A percentile compares a stretch with the other conserved stretches of the same genome.
Evolutionary conservation across 208 protist species (phyloP).

Genomic region (Crithidia fasciculata): DNA sequence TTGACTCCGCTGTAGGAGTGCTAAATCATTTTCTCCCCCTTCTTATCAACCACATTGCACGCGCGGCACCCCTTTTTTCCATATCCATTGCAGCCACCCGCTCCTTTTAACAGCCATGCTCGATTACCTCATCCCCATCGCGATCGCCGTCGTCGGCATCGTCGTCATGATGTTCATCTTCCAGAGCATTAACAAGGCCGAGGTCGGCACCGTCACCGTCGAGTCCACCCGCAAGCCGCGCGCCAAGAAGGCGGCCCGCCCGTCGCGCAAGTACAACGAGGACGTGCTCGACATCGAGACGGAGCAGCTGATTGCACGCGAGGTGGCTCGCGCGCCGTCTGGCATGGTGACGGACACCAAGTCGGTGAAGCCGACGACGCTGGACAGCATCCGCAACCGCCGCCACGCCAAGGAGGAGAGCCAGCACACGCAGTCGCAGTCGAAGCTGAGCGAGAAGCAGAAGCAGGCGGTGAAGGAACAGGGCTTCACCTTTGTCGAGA

Average conservation of each 20-base stretch:
- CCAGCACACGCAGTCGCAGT: conserved; percentile 11
- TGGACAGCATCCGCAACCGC: conserved; percentile 50
- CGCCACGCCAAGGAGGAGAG: conserved; percentile 35
- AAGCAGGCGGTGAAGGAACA: conserved; percentile 48
- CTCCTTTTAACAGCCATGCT: conserved; percentile 35
- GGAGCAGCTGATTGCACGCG: conserved; percentile 71
- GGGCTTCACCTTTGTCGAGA: conserved; percentile 55
- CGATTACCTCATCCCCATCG: conserved; percentile 76
- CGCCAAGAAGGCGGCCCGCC: conserved; percentile 38
- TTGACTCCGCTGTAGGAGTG: conserved; percentile 5
- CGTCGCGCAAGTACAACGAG: conserved; percentile 47
- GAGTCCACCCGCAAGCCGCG: conserved; percentile 33
- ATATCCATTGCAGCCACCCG: neutral
- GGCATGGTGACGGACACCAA: conserved; percentile 68
- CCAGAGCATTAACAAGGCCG: conserved; percentile 48
- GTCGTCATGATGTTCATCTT: conserved; percentile 79
- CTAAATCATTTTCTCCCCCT: conserved; percentile 10
- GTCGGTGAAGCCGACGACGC: conserved; percentile 40
- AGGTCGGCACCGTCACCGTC: conserved; percentile 24
- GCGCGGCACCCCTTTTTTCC: neutral
- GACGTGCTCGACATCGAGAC: conserved; percentile 59
- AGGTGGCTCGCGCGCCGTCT: conserved; percentile 52
- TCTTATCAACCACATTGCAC: neutral
- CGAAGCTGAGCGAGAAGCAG: conserved; percentile 48
- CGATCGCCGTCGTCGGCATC: conserved; percentile 58